Percentiles rank a stretch among this genome's conserved stretches.
phyloP scores from a whole-genome alignment of 345 rosid genomes.

The Crucihimalaya himalaica region DNA sequence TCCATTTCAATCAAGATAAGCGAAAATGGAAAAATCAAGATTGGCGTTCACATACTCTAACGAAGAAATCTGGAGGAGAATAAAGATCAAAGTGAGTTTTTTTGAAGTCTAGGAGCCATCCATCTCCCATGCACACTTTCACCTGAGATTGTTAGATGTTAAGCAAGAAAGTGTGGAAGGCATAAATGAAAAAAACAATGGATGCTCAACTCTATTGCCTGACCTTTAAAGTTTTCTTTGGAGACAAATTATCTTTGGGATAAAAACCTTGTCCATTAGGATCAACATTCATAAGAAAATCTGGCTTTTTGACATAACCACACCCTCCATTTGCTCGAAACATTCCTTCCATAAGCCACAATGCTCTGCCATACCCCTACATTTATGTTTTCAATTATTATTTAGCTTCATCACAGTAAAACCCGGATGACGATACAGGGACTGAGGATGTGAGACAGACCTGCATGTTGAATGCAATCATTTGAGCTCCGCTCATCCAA shows the following conservation, averaged over 20 bases:
- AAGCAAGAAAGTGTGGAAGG: background rate
- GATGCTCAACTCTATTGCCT: conserved; percentile 7
- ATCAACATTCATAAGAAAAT: conserved; percentile 53
- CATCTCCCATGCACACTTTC: conserved; percentile 84
- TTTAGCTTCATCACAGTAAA: conserved; percentile 5
- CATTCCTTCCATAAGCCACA: conserved; percentile 95
- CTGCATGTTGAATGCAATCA: conserved; percentile 96
- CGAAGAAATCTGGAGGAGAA: conserved; percentile 93
- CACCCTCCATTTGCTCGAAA: conserved; percentile 90
- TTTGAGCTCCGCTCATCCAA: conserved; percentile 86
- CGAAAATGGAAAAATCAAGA: background rate
- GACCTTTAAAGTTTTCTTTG: conserved; percentile 71
- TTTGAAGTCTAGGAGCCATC: conserved; percentile 80
- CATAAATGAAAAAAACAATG: background rate
- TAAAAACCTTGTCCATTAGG: conserved; percentile 50
- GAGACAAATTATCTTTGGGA: conserved; percentile 48
- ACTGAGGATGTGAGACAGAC: conserved; percentile 40
- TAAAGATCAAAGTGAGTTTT: conserved; percentile 75
- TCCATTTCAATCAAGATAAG: background rate
- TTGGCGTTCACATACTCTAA: conserved; percentile 51
- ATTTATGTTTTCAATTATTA: background rate
- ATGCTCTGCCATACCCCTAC: conserved; percentile 80
- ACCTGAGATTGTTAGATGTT: conserved; percentile 49
- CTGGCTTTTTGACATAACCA: conserved; percentile 89
- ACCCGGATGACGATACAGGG: background rate